Evolutionary conservation across 352 stramenopile genomes (phyloP), one percentile per base, ranked within the genome.

Genomic region (Phytophthora colocasiae): DNA sequence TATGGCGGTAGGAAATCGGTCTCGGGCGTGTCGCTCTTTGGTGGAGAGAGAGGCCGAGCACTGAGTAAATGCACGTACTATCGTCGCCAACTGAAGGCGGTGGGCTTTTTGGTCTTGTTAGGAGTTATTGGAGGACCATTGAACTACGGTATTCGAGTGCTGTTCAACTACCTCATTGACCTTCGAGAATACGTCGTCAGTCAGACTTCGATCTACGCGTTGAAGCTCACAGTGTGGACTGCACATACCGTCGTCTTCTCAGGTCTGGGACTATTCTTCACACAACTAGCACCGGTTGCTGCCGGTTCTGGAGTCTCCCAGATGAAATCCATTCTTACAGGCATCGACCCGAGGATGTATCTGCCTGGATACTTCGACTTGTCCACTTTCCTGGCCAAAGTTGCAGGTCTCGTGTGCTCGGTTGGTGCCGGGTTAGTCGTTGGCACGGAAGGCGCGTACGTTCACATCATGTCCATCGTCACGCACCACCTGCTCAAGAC

Each of bases 381-480:
- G 31, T 69, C 66, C 31, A 95, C 87, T n/a, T 80, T 95, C n/a
- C 48, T 97, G 9, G 88, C 90, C 22, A 98, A 98, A 67, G 75
- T 95, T 50, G 68, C 98, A 11, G 98, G 97, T 24, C 93, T 99
- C 6, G 90, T 97, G 6, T 98, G 97, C 47, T 90, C 90, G 12
- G 85, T 99, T 19, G 91, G 95, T 6, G 91, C 91, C 1, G 97
- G 97, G 3, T 85, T 99, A 11, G 89, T 98, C 22, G 92, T 99
- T 2, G 98, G 98, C 55, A 99, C 98, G 8, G 98, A 99, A 78
- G 98, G 98, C 29, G 97, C 98, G 1, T 99, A 99, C 84, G 96
- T 99, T n/a, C 96, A 99, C 80, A 97, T 98, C 60, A 95, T 96
- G 75, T 96, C 88, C 27, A 97, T 96, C 54, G 80, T 98, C 40